Base-by-base conservation (phyloP, 2,329 filamentous ascomycete species). In the Neonectria punicea region DNA sequence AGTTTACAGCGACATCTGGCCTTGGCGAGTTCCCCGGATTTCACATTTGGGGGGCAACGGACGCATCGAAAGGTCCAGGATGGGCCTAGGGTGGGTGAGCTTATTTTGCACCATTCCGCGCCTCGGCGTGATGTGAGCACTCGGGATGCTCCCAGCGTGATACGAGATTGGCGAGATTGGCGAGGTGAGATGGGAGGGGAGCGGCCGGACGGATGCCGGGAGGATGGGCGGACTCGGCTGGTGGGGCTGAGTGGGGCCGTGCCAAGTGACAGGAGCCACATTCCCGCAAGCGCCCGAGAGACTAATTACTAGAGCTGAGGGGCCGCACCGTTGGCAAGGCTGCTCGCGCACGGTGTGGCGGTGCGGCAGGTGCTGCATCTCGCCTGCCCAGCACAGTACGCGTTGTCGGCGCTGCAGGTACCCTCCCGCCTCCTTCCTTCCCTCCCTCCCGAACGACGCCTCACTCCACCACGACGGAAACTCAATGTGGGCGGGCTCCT, bases 41-140 rank as follows among this genome's bases (percentile, higher is more conserved):
- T 34, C 49, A 51, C 2, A 8, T 20, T 13, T 13, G n/a, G 6
- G 11, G 32, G 25, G 39, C 20, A 61, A 55, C 32, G 50, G 50
- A 54, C 49, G 41, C 50, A 61, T 55, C 18, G 22, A 34, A 4
- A 7, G 49, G 30, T 4, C 50, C 25, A 25, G 32, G 36, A 39
- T 18, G 28, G 51, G 58, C 13, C 43, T 55, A 50, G 50, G 16
- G 50, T 51, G 11, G 43, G 41, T 30, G 43, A 46, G 57, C 57
- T 44, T 49, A 53, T 54, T 55, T 49, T 4, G 41, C 50, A 61
- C n/a, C 58, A 61, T 61, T 61, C 58, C 58, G 51, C 50, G 20
- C 28, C 49, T 32, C 22, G 36, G 46, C 13, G 57, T 46, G 39
- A 53, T 28, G 43, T 49, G 34, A 49, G 18, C 4, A 32, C 28